phyloP scores from a whole-genome alignment of 306 rosid genomes.

The apple (Malus domestica) region ASM211411v1 NC_041795.1:9290501-9291000 shows the following conservation, averaged over 20 bases:
- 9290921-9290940: slow-evolving; percentile 49
- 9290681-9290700: no score
- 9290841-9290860: background rate
- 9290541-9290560: no score
- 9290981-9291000: slow-evolving; percentile 64
- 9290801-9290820: background rate
- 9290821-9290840: slow-evolving; percentile 5
- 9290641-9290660: no score
- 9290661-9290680: no score
- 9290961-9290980: slow-evolving; percentile 58
- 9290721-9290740: background rate
- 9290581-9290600: no score
- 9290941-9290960: slow-evolving; percentile 40
- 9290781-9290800: background rate
- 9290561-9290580: no score
- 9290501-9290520: no score
- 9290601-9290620: no score
- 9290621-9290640: no score
- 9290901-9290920: slow-evolving; percentile 66
- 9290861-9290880: slow-evolving; percentile 59
- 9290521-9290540: no score
- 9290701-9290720: background rate
- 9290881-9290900: slow-evolving; percentile 71
- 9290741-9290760: background rate
- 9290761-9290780: background rate